Evolutionary conservation across 345 rosid genomes (phyloP), one percentile per base, ranked within the genome.

Genomic region (Noccaea caerulescens): DNA sequence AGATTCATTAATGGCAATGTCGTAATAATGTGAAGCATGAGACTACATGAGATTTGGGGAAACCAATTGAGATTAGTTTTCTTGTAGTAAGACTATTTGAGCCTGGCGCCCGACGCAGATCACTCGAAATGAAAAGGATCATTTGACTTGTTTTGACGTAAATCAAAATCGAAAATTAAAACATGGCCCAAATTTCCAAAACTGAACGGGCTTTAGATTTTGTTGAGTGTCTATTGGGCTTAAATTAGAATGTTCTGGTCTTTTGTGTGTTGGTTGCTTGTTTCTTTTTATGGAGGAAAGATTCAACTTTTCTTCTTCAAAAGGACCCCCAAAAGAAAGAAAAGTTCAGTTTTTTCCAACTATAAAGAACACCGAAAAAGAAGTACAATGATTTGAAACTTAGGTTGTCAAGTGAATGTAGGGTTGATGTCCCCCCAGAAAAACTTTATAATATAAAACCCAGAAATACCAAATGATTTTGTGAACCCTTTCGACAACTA

Each of bases 391-490:
- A 72, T 50, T 49, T 71, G 68, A 71, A 53, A 32, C 76, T 62
- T 32, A 71, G 62, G 76, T 71, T 71, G 61, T 62, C 61, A 71
- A 71, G 62, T 7, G 38, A 71, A 52, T 0, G 62, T 71, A 71
- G 69, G 76, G 76, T 52, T 62, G 30, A 27, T 2, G 30, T 27
- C 3, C 30, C 30, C 30, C 30, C 30, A 27, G 0, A 27, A 5
- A 1, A 18, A 2, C 25, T 52, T 61, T 61, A 3, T 62, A 43
- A 61, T 71, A 62, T 52, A 71, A 71, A 71, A 71, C 53, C 52
- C 25, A 50, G 36, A 70, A 59, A 49, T 47, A 50, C 23, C 13
- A 11, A 12, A 56, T 34, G 63, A 30, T 23, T 56, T 68, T 43
- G 27, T 47, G 8, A 47, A 36, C 20, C 37, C 45, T 61, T 9